A percentile compares a stretch with the other conserved stretches of the same genome.
phyloP scores from a whole-genome alignment of 2,329 filamentous ascomycete species.

The Aspergillus floridensis region DNA sequence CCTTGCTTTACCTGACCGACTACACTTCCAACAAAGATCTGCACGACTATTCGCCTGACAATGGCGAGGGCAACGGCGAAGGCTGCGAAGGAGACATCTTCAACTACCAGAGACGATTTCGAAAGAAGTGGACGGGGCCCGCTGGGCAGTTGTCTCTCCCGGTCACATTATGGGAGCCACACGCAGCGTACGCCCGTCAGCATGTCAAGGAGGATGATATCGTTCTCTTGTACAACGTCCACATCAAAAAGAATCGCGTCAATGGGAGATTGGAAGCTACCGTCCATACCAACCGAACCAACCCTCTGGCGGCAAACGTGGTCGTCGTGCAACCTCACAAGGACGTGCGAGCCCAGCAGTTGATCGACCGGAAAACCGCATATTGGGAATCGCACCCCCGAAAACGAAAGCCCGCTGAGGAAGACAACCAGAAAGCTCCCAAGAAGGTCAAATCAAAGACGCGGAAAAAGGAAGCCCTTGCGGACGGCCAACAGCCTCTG shows the following conservation, averaged over 20 bases:
- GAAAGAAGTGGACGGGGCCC: slow-evolving; percentile 66
- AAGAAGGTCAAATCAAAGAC: slow-evolving; percentile 37
- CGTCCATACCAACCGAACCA: slow-evolving; percentile 60
- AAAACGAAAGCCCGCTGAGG: slow-evolving; percentile 29
- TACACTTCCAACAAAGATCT: slow-evolving; percentile 72
- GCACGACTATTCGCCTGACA: slow-evolving; percentile 51
- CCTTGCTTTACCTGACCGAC: slow-evolving; percentile 74
- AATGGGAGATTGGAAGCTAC: slow-evolving; percentile 66
- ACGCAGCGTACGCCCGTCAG: slow-evolving; percentile 58
- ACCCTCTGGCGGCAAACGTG: slow-evolving; percentile 58
- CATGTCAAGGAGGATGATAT: slow-evolving; percentile 60
- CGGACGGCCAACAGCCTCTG: slow-evolving; percentile 22
- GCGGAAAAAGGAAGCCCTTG: background rate
- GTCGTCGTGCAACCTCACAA: slow-evolving; percentile 50
- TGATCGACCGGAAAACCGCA: slow-evolving; percentile 61
- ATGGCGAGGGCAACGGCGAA: slow-evolving; percentile 19
- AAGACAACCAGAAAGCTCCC: slow-evolving; percentile 12
- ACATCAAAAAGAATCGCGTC: slow-evolving; percentile 59
- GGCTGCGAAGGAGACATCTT: slow-evolving; percentile 54
- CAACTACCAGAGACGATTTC: slow-evolving; percentile 49
- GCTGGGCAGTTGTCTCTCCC: slow-evolving; percentile 69
- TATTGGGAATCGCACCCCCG: slow-evolving; percentile 56
- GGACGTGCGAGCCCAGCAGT: slow-evolving; percentile 51
- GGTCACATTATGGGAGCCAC: slow-evolving; percentile 67
- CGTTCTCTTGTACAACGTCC: slow-evolving; percentile 69